Base-by-base conservation (phyloP, 768 basidiomycete species). In the Fomitopsis pulvina region DNA sequence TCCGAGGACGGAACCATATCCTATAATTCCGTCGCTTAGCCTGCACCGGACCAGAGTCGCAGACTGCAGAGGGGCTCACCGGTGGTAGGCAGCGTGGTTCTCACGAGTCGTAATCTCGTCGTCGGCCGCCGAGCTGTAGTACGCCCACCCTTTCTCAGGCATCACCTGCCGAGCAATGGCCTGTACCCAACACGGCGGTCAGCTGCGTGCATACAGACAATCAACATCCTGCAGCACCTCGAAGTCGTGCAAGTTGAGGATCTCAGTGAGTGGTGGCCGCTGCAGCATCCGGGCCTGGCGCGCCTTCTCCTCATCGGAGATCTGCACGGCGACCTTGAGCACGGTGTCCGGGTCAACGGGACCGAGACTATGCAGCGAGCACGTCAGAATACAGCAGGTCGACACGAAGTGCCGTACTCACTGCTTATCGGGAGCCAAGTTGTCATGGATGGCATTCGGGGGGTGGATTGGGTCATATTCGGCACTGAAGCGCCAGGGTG, bases 401-500 rank as follows among this genome's bases (percentile, higher is more conserved):
- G 21, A 20, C 28, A 16, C 21, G 11, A 8, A 10, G 12, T 25
- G 9, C 28, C 18, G 12, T 18, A 52, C 63, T 41, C 29, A 65
- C 67, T 92, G 89, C 63, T 92, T 94, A 56, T 93, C 87, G n/a
- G 73, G 76, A 5, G 86, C 85, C 24, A 93, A 69, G 63, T 92
- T 79, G 18, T 78, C 81, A 20, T 77, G 81, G 54, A 87, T 92
- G 48, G 77, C 87, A 63, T 83, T 83, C 34, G 79, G 91, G 2
- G 93, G 92, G 61, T 95, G 93, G 44, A 96, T 90, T 1, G 87
- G 87, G 22, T 91, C 91, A 55, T 92, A 92, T 67, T 87, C 89
- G 53, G 57, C 63, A 10, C 65, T 67, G 41, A 7, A 7, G n/a
- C n/a, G 1, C 6, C 42, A 32, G 12, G 27, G 5, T 22, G 11